phyloP scores from a whole-genome alignment of 1,139 yeast genomes.

The Kurtzmaniella quercitrusa region DNA sequence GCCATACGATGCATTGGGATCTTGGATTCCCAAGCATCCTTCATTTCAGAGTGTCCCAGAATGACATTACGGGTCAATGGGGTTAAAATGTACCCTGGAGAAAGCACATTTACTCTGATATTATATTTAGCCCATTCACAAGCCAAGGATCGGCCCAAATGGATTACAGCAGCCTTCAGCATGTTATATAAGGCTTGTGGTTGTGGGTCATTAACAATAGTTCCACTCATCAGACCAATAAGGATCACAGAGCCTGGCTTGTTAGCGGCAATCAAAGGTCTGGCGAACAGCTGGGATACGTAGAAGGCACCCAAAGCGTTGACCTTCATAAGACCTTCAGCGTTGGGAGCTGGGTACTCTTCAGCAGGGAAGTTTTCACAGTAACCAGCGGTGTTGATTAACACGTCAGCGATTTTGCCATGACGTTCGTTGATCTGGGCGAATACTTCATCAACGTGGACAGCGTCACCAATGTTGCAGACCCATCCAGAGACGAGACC shows the following conservation, averaged over 20 bases:
- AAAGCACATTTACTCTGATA: conserved; percentile 44
- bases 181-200: conserved; percentile 49
- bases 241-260: conserved; percentile 45
- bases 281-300: conserved; percentile 59
- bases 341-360: conserved; percentile 68
- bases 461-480: conserved; percentile 70
- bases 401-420: conserved; percentile 56
- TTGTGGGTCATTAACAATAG: conserved; percentile 49
- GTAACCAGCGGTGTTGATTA: conserved; percentile 81
- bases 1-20: conserved; percentile 51
- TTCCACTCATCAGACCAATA: conserved; percentile 48
- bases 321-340: conserved; percentile 66
- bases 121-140: conserved; percentile 51
- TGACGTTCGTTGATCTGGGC: conserved; percentile 52
- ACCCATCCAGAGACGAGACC: conserved; percentile 65
- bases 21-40: conserved; percentile 45
- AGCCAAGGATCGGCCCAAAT: conserved; percentile 45
- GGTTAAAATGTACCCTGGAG: conserved; percentile 47
- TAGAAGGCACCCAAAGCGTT: conserved; percentile 74
- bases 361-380: conserved; percentile 76
- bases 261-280: conserved; percentile 58
- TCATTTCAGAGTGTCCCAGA: conserved; percentile 42
- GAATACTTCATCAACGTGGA: conserved; percentile 53
- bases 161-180: conserved; percentile 50
- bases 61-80: conserved; percentile 47